Percentiles rank a stretch among this genome's conserved stretches.
Conservation (phyloP, 2,329 filamentous ascomycete species). For the Talaromyces sp. region DNA sequence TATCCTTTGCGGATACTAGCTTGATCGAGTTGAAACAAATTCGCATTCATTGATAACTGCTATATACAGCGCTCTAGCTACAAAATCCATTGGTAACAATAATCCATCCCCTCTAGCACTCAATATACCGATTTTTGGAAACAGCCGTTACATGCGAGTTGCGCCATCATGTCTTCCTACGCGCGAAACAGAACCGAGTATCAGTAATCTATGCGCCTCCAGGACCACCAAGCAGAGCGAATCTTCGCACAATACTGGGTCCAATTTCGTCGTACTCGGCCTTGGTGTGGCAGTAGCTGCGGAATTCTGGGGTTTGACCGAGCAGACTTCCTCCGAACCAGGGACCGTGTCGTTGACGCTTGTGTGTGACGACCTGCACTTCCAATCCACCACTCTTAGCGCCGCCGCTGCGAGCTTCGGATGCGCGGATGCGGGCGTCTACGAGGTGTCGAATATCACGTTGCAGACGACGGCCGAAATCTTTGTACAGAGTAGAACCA, state of each 20-base stretch:
- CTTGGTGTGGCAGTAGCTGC: conserved; percentile 97
- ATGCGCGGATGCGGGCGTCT: conserved; percentile 86
- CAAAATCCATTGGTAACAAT: conserved; percentile 8
- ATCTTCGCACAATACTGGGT: conserved; percentile 89
- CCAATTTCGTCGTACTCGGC: conserved; percentile 89
- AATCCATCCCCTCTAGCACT: conserved; percentile 10
- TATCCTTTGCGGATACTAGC: background rate
- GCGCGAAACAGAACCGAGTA: background rate
- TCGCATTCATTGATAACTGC: conserved; percentile 10
- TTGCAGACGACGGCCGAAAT: conserved; percentile 93
- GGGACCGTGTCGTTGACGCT: conserved; percentile 92
- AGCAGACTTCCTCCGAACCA: conserved; percentile 98
- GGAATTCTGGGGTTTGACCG: conserved; percentile 96
- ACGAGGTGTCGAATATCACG: conserved; percentile 96
- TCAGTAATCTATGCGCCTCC: conserved; percentile 50
- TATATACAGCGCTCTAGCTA: conserved; percentile 17
- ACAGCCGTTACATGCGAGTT: conserved; percentile 4
- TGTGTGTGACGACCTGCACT: conserved; percentile 95
- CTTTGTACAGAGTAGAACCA: conserved; percentile 96
- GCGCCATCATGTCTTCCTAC: background rate
- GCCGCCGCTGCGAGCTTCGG: conserved; percentile 85
- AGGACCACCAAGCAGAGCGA: conserved; percentile 87
- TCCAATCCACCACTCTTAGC: conserved; percentile 92
- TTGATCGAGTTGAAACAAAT: background rate
- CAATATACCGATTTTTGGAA: conserved; percentile 5